These are phyloP conservation scores for Herpetomonas muscarum DNA, from an alignment of 208 protist genomes.

Conservation along the genomic window DNA sequence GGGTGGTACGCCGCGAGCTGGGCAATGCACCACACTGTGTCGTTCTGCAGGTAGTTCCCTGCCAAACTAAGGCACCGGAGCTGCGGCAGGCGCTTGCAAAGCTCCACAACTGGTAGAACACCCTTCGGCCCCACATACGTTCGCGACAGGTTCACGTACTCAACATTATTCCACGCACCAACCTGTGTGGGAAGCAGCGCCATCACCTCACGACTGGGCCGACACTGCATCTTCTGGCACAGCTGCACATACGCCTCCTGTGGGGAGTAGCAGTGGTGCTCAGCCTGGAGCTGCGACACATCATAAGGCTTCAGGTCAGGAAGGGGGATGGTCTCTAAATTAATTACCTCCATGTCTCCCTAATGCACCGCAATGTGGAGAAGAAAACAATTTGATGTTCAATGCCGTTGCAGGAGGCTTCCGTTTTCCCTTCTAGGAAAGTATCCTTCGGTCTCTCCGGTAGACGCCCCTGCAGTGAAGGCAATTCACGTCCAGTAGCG, in stretches of 20 bases:
- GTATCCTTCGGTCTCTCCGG: no score
- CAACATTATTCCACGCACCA: constrained; percentile 39
- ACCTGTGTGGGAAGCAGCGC: constrained; percentile 38
- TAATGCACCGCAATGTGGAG: no score
- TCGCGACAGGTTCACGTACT: constrained; percentile 41
- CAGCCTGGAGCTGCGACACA: constrained; percentile 31
- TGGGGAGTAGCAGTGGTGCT: constrained; percentile 40
- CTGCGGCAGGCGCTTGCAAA: constrained; percentile 53
- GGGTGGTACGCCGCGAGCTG: constrained; percentile 60
- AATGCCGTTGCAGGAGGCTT: no score
- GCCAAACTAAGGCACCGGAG: constrained; percentile 40
- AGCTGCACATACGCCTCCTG: constrained; percentile 46
- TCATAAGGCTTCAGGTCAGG: constrained; percentile 27
- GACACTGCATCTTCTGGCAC: constrained; percentile 33
- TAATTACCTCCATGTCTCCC: neutral
- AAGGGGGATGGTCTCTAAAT: constrained; percentile 9
- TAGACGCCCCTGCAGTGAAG: no score
- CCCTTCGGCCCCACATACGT: constrained; percentile 71
- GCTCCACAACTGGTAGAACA: constrained; percentile 33
- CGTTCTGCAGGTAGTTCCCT: constrained; percentile 74
- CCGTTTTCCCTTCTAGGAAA: no score
- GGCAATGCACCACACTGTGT: constrained; percentile 51
- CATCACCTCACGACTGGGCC: constrained; percentile 30
- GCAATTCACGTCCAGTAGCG: no score
- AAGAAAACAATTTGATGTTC: constrained; percentile 7